Evolutionary conservation across 441 rosid species (phyloP), one percentile per base, ranked within the genome.

Genomic region (Corymbia calophylla): DNA sequence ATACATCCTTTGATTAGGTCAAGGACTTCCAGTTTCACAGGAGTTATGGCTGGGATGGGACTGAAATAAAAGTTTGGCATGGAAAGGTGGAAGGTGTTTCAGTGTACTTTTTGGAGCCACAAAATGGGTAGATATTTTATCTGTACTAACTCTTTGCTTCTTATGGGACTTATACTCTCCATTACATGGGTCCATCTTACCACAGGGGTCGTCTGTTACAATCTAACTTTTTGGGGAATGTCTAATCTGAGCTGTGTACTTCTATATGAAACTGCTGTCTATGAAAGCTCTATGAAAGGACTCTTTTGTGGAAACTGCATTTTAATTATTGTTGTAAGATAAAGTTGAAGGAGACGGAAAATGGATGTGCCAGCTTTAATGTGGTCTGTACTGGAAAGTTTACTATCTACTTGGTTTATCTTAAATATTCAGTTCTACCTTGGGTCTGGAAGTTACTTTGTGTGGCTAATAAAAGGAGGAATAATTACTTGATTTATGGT

Each of bases 51-150:
- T 97, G 98, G 98, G 96, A 96, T 88, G 99, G 95, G 87, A 95
- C 96, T 53, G 99, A 98, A 92, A 95, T 98, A 91, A 95, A 97
- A 94, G 99, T 96, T 60, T 98, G 99, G 98, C 93, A 93, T 84
- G 99, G 99, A 88, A 96, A 96, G 88, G 99, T 97, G 89, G 99
- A 98, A 95, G 97, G 99, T 84, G 93, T 98, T 91, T 93, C 98
- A 21, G 99, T 97, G 91, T 96, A 96, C 94, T 96, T 98, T 92
- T 93, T 98, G 92, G 99, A 98, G 90, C 98, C 99, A 88, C 99
- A 95, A 81, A 98, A 97, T 88, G 97, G 99, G 99, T 98, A 93
- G 93, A 55, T 70, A 87, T 70, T 19, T 48, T 86, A 80, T 32
- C 92, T 80, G 84, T 77, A 25, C 51, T 77, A 77, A 77, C 84